Evolutionary conservation across 345 rosid species (phyloP).

Genomic region (Boechera retrofracta): DNA sequence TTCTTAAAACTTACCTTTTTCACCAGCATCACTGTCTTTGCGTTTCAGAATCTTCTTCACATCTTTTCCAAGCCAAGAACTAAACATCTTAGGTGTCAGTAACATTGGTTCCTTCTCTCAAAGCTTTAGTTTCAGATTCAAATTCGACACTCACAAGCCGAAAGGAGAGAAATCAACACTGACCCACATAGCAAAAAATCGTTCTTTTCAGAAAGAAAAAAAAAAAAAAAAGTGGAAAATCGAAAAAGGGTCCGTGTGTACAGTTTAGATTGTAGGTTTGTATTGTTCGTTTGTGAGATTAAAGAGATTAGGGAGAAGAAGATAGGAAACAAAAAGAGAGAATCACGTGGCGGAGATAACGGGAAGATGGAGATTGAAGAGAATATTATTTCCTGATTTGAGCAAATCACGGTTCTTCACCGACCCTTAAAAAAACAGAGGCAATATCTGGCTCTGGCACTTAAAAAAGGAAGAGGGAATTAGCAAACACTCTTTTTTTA

Average conservation of each 20-base stretch:
- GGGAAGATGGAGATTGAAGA: conserved; percentile 37
- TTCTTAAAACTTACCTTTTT: conserved; percentile 51
- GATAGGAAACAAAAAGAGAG: conserved; percentile 17
- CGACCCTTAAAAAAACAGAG: conserved; percentile 33
- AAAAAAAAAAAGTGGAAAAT: no score
- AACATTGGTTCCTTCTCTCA: conserved; percentile 21
- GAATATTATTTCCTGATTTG: background rate
- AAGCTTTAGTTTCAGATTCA: background rate
- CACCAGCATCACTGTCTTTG: conserved; percentile 92
- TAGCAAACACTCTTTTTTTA: conserved; percentile 11
- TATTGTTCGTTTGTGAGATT: conserved; percentile 4
- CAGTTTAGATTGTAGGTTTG: background rate
- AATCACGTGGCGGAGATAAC: conserved; percentile 45
- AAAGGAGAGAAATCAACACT: conserved; percentile 13
- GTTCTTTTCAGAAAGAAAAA: no score
- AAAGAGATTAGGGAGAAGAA: conserved; percentile 5
- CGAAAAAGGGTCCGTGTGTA: background rate
- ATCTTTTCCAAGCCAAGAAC: conserved; percentile 57
- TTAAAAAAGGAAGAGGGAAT: conserved; percentile 7
- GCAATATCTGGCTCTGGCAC: background rate
- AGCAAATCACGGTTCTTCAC: conserved; percentile 48
- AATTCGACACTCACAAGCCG: conserved; percentile 13
- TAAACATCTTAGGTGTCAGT: conserved; percentile 48
- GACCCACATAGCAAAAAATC: conserved; percentile 18
- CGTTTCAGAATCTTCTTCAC: conserved; percentile 85